Evolutionary conservation across 2,329 filamentous ascomycete genomes (phyloP), one percentile per base, ranked within the genome.

Genomic region (Chaetomium strumarium): DNA sequence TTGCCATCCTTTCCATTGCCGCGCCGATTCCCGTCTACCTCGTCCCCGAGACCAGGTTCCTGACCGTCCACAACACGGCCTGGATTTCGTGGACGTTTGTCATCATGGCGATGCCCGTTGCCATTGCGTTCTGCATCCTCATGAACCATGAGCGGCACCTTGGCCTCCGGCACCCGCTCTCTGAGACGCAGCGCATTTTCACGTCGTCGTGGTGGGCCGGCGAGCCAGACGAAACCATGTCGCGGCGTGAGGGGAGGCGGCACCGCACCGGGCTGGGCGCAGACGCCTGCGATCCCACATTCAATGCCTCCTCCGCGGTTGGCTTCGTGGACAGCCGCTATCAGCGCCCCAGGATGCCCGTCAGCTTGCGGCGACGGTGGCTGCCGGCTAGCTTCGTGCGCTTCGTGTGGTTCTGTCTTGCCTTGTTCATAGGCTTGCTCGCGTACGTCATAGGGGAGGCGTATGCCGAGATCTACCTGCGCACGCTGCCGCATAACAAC

Each of bases 1-100:
- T 86, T 55, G 81, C 79, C 42, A 68, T 79, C 13, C 59, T 84
- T n/a, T 84, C 81, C 11, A 71, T 85, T 43, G 72, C 75, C 14
- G 73, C 73, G 0, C 83, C 83, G 0, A 76, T 86, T 5, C 79
- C 80, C 4, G 66, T 85, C 29, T 85, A 85, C 60, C 72, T 79
- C 50, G 69, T 75, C 19, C 76, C 77, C 0, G 71, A 76, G 44
- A 70, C 76, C 2, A 73, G 72, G 46, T 80, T 76, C 44, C 67
- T 85, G 41, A 81, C 77, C 10, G 65, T 71, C 8, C 80, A 85
- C 68, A 86, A 86, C 65, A 85, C 83, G 1, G 75, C 78, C 2
- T 86, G 83, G 83, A 83, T 85, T 56, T 77, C 79, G 9, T 85
- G 83, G 79, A 85, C 83, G 0, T 86, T 86, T 66, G 72, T 83